Percentiles rank a stretch among this genome's conserved stretches.
phyloP scores from a whole-genome alignment of 768 basidiomycete genomes.

The Trametes meyenii region DNA sequence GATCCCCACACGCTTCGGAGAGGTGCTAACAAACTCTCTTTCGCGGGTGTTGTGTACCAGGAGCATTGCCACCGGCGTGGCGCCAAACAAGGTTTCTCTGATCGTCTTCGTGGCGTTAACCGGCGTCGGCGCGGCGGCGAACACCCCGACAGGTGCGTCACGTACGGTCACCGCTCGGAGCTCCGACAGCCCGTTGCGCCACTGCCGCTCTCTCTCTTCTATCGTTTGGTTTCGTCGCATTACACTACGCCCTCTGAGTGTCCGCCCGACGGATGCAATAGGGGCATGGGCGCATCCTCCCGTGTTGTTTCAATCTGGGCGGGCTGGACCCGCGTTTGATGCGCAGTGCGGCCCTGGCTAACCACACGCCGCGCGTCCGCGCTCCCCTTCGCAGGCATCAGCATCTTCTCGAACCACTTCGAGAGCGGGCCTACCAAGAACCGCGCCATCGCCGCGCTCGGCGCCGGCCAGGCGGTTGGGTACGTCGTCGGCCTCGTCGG shows the following conservation, averaged over 20 bases:
- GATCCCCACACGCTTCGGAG: too few species aligned
- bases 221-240: neutral
- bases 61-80: conserved; percentile 37
- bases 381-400: conserved; percentile 17
- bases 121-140: conserved; percentile 40
- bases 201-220: too few species aligned
- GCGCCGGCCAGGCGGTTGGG: conserved; percentile 39
- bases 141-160: conserved; percentile 36
- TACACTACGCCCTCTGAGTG: neutral
- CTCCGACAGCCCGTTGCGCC: too few species aligned
- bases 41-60: conserved; percentile 13
- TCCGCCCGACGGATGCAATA: too few species aligned
- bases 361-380: neutral
- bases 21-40: too few species aligned
- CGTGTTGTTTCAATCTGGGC: too few species aligned
- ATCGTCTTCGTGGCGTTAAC: conserved; percentile 37
- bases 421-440: conserved; percentile 35
- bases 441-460: conserved; percentile 38
- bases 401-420: conserved; percentile 35
- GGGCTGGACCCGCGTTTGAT: too few species aligned
- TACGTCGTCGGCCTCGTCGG: conserved; percentile 39
- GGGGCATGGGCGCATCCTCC: too few species aligned
- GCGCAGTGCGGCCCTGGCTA: neutral
- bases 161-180: too few species aligned
- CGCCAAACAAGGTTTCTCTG: conserved; percentile 32